These are phyloP conservation scores for Eucalyptus pauciflora DNA, from an alignment of 345 rosid genomes.

Conservation along the genomic window DNA sequence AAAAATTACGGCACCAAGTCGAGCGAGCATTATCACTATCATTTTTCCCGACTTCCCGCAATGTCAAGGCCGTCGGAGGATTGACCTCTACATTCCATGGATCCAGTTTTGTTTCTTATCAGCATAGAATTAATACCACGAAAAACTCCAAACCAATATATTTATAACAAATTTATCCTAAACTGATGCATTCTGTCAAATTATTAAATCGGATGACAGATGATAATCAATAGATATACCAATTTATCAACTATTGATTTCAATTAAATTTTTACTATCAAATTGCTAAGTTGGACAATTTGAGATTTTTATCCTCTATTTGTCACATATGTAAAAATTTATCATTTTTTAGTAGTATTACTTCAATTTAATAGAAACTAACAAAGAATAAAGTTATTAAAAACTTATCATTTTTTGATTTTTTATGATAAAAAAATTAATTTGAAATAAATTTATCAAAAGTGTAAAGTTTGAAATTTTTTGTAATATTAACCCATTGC, in stretches of 20 bases:
- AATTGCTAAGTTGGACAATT: accelerated
- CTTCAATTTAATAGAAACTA: background rate
- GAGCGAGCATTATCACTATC: accelerated
- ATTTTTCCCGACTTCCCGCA: background rate
- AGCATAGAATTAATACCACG: background rate
- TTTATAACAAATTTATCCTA: accelerated
- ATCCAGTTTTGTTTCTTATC: background rate
- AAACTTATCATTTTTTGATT: accelerated
- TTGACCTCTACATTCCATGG: background rate
- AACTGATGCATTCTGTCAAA: accelerated
- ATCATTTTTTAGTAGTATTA: too few species aligned
- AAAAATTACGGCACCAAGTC: background rate
- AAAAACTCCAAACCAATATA: accelerated
- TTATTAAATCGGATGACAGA: accelerated
- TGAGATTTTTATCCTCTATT: accelerated
- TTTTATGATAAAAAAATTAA: too few species aligned
- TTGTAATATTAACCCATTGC: background rate
- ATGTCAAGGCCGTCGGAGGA: background rate
- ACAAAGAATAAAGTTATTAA: accelerated
- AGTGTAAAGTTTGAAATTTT: too few species aligned
- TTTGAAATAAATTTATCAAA: too few species aligned
- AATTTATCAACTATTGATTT: too few species aligned
- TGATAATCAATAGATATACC: accelerated
- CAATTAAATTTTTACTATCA: too few species aligned
- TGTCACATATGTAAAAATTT: too few species aligned